These are phyloP conservation scores for Rickenella mellea DNA, from an alignment of 768 basidiomycete species.

Conservation along the genomic window DNA sequence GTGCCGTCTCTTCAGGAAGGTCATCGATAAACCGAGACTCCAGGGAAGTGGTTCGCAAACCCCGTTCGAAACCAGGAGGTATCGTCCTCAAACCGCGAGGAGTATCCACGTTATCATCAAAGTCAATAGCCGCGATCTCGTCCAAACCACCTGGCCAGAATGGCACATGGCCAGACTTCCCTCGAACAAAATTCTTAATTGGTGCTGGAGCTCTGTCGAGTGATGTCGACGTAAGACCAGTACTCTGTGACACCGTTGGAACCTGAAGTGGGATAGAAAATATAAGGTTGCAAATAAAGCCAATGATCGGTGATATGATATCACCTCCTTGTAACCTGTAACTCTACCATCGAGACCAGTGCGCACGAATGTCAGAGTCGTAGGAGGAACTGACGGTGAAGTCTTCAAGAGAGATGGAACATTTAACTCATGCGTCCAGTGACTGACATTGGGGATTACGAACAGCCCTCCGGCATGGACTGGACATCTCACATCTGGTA, in stretches of 20 bases:
- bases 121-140: conserved; percentile 33
- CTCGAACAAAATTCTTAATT: conserved; percentile 76
- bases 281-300: conserved; percentile 1
- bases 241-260: conserved; percentile 42
- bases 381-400: conserved; percentile 67
- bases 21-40: too few relatives aligned
- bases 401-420: conserved; percentile 55
- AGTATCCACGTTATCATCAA: conserved; percentile 7
- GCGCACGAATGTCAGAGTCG: conserved; percentile 62
- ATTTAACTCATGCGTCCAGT: conserved; percentile 58
- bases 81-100: conserved; percentile 46
- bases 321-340: conserved; percentile 74
- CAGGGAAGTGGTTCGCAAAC: too few relatives aligned
- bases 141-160: conserved; percentile 94
- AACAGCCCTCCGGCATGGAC: background rate
- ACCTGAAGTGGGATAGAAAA: conserved; percentile 29
- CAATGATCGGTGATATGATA: conserved; percentile 5
- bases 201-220: conserved; percentile 78
- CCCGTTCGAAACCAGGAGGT: conserved; percentile 78
- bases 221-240: conserved; percentile 78
- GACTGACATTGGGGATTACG: conserved; percentile 30
- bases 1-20: too few relatives aligned
- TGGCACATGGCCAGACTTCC: conserved; percentile 87
- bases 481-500: conserved; percentile 68
- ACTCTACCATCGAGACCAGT: conserved; percentile 73